Evolutionary conservation across 345 rosid species (phyloP).

Genomic region (Erodium maritimum): DNA sequence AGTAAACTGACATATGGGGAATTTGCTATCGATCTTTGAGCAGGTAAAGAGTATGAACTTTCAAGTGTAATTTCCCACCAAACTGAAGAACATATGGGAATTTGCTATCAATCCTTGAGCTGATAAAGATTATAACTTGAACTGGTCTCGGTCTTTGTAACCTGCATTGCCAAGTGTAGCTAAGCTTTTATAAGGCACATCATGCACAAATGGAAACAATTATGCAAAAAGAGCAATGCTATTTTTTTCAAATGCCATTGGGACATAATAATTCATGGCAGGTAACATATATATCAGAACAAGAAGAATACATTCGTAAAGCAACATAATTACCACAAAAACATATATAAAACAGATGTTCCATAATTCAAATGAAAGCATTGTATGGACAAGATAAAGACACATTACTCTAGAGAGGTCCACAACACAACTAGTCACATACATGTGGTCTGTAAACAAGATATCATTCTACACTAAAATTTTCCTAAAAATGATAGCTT

Average conservation of each 20-base stretch:
- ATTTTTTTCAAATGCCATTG: background rate
- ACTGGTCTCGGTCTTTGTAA: conserved; percentile 55
- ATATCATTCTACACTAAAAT: no score
- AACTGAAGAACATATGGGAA: background rate
- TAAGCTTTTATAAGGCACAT: background rate
- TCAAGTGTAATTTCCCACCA: background rate
- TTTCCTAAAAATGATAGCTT: background rate
- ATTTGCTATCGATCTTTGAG: no score
- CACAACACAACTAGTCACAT: background rate
- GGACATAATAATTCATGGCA: background rate
- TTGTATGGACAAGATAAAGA: background rate
- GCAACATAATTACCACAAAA: background rate
- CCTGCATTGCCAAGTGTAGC: conserved; percentile 30
- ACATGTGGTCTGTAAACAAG: no score
- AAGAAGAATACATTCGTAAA: background rate
- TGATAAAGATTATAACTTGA: conserved; percentile 42
- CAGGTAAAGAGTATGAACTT: no score
- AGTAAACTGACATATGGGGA: no score
- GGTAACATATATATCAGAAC: background rate
- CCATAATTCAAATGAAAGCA: background rate
- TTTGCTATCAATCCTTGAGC: conserved; percentile 35
- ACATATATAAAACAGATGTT: conserved; percentile 1
- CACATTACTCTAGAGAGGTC: background rate
- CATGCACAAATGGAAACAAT: background rate
- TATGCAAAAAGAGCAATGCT: background rate